Base-by-base conservation (phyloP, 2,329 filamentous ascomycete species). In the Ploettnerulaceae sp. region DNA sequence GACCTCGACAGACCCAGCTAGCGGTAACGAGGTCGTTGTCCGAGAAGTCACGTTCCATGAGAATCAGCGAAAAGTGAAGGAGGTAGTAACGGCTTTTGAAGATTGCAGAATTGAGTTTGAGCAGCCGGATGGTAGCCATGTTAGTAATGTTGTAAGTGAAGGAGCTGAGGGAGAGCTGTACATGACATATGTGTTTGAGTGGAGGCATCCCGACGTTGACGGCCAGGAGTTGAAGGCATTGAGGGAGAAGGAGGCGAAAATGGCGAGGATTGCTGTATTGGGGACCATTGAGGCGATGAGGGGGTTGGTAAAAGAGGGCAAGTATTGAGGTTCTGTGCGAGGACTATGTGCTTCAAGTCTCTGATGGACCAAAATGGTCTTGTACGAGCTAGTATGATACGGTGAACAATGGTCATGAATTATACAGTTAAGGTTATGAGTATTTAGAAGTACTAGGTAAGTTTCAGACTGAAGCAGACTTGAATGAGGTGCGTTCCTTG, bases 161-260 rank as follows among this genome's bases (percentile, higher is more conserved):
- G 65, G 64, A 2, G 52, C 54, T 1, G 54, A 54, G 7, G 64
- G 62, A 5, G 62, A 65, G 7, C 34, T 69, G n/a, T 65, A 62
- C 39, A 57, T 70, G 60, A 70, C 67, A 1, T 70, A 68, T 55
- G 60, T 63, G 2, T 69, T 69, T 50, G 65, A 69, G 40, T 69
- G 66, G 65, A 49, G 47, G 8, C 53, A 55, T 35, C 18, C 36
- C 8, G 45, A 47, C 9, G 38, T 48, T n/a, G 34, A 36, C 20
- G 44, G 25, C 6, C 43, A 45, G 22, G 48, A 50, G 17, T 26
- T 53, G 28, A 31, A 38, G 33, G 38, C 31, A 5, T n/a, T 39
- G 15, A 42, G 29, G 28, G 44, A 43, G 36, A 49, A 49, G 42
- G 45, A 49, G 26, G 44, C 11, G 22, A 47, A 41, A 18, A 48